Conservation (phyloP, 352 stramenopile genomes). For the Phytophthora multivora region DNA sequence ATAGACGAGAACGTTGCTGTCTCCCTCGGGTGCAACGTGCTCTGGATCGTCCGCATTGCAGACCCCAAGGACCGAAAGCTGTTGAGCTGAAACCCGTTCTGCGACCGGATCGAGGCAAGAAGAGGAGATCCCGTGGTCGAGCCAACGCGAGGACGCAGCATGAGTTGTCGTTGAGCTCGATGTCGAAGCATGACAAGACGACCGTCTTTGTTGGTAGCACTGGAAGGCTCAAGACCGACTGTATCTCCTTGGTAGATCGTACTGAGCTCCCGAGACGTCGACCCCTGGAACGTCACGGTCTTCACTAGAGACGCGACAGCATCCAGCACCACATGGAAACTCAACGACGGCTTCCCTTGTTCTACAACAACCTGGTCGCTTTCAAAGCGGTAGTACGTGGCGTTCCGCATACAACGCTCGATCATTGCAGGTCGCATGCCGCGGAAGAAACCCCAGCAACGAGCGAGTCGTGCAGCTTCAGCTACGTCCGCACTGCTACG, state of each 20-base stretch:
- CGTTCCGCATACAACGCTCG: conserved; percentile 53
- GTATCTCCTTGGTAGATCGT: conserved; percentile 61
- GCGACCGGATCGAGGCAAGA: conserved; percentile 21
- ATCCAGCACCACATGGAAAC: conserved; percentile 60
- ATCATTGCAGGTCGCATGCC: conserved; percentile 55
- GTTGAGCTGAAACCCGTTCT: conserved; percentile 17
- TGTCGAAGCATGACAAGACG: conserved; percentile 37
- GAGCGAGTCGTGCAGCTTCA: conserved; percentile 34
- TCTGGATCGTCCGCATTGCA: conserved; percentile 4
- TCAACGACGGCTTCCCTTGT: conserved; percentile 38
- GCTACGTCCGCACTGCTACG: conserved; percentile 31
- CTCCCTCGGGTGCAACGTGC: conserved; percentile 27
- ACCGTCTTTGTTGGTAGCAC: conserved; percentile 43
- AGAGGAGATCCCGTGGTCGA: conserved; percentile 12
- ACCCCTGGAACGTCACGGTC: conserved; percentile 45
- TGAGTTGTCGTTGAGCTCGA: conserved; percentile 20
- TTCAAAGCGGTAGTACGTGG: conserved; percentile 41
- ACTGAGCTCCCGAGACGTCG: conserved; percentile 58
- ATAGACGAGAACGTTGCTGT: conserved; percentile 55
- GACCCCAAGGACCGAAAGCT: conserved; percentile 7
- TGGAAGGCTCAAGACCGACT: conserved; percentile 55
- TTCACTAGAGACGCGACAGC: conserved; percentile 46
- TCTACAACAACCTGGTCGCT: conserved; percentile 45
- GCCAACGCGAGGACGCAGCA: conserved; percentile 24
- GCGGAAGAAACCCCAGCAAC: conserved; percentile 59